Percentiles rank a stretch among this genome's conserved stretches.
Conservation (phyloP, 805 yeast genomes). For the Metschnikowia gruessii region DNA sequence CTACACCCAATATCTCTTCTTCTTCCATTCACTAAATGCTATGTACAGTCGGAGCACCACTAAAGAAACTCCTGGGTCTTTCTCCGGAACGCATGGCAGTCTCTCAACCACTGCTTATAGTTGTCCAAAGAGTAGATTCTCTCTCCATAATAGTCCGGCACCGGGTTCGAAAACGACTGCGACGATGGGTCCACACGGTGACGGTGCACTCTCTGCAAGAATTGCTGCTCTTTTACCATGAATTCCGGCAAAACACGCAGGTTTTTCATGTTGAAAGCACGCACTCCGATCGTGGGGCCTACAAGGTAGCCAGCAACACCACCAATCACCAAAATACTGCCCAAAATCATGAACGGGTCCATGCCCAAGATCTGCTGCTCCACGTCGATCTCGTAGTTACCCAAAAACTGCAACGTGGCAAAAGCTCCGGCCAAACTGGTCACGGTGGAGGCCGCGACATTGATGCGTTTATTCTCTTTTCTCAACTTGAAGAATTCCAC, state of each 20-base stretch:
- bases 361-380: constrained; percentile 83
- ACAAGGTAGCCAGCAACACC: constrained; percentile 75
- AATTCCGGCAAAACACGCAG: constrained; percentile 45
- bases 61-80: constrained; percentile 72
- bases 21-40: neutral
- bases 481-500: constrained; percentile 73
- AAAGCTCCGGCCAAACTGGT: constrained; percentile 67
- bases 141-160: constrained; percentile 98
- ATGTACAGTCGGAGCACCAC: constrained; percentile 1
- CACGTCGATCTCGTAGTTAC: constrained; percentile 83
- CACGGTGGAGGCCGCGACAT: constrained; percentile 61
- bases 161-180: constrained; percentile 89
- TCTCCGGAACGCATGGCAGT: constrained; percentile 85
- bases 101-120: constrained; percentile 95
- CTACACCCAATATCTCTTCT: no score
- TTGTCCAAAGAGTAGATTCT: constrained; percentile 81
- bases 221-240: constrained; percentile 63
- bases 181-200: constrained; percentile 91
- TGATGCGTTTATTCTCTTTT: constrained; percentile 69
- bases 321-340: constrained; percentile 67
- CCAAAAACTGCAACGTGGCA: constrained; percentile 69
- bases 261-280: constrained; percentile 58
- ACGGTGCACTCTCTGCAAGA: constrained; percentile 66
- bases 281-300: constrained; percentile 80
- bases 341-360: constrained; percentile 81